Evolutionary conservation across 345 rosid genomes (phyloP).

Genomic region (Acer negundo): DNA sequence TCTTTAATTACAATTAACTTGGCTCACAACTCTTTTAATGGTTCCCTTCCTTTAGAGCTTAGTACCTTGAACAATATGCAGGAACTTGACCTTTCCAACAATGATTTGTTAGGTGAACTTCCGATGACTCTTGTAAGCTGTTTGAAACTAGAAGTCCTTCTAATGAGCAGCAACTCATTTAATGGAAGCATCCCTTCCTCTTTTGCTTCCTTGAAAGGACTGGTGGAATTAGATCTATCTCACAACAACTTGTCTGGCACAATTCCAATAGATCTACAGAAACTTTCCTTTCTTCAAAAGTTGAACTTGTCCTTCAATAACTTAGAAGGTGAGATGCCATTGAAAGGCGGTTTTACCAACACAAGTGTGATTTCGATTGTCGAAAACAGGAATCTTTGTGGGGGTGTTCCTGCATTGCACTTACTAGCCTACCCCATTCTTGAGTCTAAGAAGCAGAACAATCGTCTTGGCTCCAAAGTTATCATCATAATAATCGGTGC

Average conservation of each 20-base stretch:
- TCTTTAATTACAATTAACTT: slow-evolving; percentile 23
- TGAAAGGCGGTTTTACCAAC: slow-evolving; percentile 22
- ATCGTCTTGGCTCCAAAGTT: background rate
- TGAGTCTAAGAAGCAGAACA: background rate
- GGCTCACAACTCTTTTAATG: background rate
- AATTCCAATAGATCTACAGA: slow-evolving; percentile 17
- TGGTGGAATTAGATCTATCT: slow-evolving; percentile 23
- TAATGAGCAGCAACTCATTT: slow-evolving; percentile 11
- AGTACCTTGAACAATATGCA: slow-evolving; percentile 14
- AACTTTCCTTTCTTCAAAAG: background rate
- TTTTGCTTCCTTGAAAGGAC: slow-evolving; percentile 20
- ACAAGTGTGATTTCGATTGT: slow-evolving; percentile 6
- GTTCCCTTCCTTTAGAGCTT: background rate
- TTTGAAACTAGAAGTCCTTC: slow-evolving; percentile 9
- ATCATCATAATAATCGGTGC: background rate
- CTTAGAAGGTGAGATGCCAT: slow-evolving; percentile 22
- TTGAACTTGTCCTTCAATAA: slow-evolving; percentile 29
- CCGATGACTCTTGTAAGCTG: slow-evolving; percentile 23
- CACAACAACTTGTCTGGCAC: slow-evolving; percentile 23
- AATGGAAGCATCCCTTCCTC: slow-evolving; percentile 20
- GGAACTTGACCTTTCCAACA: slow-evolving; percentile 10
- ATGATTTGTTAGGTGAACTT: slow-evolving; percentile 24
- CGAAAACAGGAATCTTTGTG: slow-evolving; percentile 23
- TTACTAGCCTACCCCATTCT: slow-evolving; percentile 8
- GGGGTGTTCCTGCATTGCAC: slow-evolving; percentile 4